phyloP scores from a whole-genome alignment of 1,284 basidiomycete genomes.

The Moesziomyces aphidis region DNA sequence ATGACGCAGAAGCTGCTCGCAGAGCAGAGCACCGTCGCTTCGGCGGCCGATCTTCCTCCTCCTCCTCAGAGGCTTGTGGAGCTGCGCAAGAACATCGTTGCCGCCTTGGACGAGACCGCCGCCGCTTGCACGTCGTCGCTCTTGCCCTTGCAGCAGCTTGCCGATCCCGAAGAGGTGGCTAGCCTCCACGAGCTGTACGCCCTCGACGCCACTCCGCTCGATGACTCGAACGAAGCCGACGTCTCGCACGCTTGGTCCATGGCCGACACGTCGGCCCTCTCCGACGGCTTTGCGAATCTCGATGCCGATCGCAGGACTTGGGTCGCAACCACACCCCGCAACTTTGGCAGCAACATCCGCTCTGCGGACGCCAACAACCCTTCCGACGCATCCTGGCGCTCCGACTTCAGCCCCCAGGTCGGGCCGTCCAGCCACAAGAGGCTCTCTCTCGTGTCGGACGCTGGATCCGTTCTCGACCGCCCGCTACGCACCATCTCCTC shows the following conservation, averaged over 20 bases:
- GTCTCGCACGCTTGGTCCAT: slow-evolving; percentile 22
- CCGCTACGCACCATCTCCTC: slow-evolving; percentile 27
- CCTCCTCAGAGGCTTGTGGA: slow-evolving; percentile 35
- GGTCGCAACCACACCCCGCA: slow-evolving; percentile 44
- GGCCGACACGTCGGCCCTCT: slow-evolving; percentile 23
- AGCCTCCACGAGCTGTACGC: slow-evolving; percentile 56
- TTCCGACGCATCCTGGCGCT: slow-evolving; percentile 6
- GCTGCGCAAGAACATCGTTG: slow-evolving; percentile 39
- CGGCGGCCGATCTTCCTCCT: slow-evolving; percentile 1
- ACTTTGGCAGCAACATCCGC: slow-evolving; percentile 37
- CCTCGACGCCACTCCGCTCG: slow-evolving; percentile 25
- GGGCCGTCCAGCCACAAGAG: slow-evolving; percentile 29
- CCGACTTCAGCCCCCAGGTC: slow-evolving; percentile 16
- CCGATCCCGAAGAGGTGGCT: slow-evolving; percentile 50
- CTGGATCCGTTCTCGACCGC: slow-evolving; percentile 29
- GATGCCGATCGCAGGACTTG: slow-evolving; percentile 27
- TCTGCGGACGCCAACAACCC: slow-evolving; percentile 9
- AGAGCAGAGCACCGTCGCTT: slow-evolving; percentile 20
- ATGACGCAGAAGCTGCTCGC: slow-evolving; percentile 18
- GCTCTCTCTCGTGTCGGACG: slow-evolving; percentile 51
- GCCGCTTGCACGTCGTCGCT: slow-evolving; percentile 27
- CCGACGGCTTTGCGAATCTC: slow-evolving; percentile 20
- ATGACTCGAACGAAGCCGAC: slow-evolving; percentile 23
- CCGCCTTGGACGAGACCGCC: slow-evolving; percentile 39
- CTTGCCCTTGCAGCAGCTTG: slow-evolving; percentile 24